Percentiles rank a stretch among this genome's conserved stretches.
These are phyloP conservation scores for Mycena indigotica DNA, from an alignment of 768 basidiomycete species.

Conservation along the genomic window DNA sequence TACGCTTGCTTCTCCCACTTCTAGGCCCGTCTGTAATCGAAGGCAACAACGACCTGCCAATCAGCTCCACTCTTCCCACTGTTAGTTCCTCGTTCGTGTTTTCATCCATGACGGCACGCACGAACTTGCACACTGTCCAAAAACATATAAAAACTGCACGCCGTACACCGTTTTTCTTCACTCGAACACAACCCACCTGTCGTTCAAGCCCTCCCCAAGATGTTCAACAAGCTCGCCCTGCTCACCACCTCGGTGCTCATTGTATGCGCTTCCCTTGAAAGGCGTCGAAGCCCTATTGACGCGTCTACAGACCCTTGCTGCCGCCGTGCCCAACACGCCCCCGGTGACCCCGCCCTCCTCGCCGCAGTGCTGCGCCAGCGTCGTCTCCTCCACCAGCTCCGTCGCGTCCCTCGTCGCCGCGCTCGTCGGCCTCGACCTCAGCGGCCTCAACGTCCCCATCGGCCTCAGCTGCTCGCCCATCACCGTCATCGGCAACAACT, in stretches of 20 bases:
- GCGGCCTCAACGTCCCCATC: constrained; percentile 1
- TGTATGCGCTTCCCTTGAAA: not conserved
- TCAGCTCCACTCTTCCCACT: not conserved
- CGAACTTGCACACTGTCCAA: not conserved
- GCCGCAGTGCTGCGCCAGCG: constrained; percentile 1
- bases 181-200: not conserved
- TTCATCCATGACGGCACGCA: not conserved
- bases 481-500: constrained; percentile 1
- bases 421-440: not conserved
- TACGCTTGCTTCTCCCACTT: too few species aligned
- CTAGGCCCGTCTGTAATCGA: too few species aligned
- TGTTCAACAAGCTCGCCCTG: not conserved
- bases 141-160: not conserved
- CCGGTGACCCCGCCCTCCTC: not conserved
- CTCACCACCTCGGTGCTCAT: not conserved
- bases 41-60: too few species aligned
- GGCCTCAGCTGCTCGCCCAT: not conserved
- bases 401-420: not conserved
- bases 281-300: not conserved
- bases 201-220: not conserved
- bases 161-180: not conserved
- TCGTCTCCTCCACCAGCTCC: not conserved
- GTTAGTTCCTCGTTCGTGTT: not conserved
- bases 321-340: not conserved
- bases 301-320: not conserved